phyloP scores from a whole-genome alignment of 2,329 filamentous ascomycete genomes.

The Aspergillus latus region DNA sequence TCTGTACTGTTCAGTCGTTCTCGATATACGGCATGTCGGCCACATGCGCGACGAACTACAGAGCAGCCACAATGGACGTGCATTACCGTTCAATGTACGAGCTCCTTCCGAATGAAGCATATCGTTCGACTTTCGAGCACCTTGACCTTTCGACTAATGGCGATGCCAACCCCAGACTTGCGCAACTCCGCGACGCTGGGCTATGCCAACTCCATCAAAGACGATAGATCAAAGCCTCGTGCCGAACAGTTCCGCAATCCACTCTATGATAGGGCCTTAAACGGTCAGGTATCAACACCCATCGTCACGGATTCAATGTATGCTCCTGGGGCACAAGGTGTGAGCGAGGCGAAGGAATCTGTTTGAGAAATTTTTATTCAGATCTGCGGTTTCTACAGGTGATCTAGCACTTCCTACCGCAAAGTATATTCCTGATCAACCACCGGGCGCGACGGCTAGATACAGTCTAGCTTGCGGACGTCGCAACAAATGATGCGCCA shows the following conservation, averaged over 20 bases:
- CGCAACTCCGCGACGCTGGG: neutral
- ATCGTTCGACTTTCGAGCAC: neutral
- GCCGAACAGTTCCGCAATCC: neutral
- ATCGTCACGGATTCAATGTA: neutral
- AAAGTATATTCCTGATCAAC: neutral
- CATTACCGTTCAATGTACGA: neutral
- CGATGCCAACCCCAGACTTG: neutral
- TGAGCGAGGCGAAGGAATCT: neutral
- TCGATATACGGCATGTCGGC: neutral
- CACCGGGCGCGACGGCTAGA: neutral
- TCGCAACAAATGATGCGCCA: neutral
- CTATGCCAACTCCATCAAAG: neutral
- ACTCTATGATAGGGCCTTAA: neutral
- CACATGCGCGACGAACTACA: too few species aligned
- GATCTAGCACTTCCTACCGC: neutral
- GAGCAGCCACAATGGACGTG: neutral
- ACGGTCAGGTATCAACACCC: neutral
- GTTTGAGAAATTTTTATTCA: neutral
- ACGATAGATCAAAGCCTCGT: neutral
- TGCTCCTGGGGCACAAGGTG: neutral
- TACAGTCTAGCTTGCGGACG: neutral
- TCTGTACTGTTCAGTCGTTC: neutral
- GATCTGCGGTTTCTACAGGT: neutral
- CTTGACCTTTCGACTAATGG: neutral
- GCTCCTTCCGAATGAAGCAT: conserved; percentile 10